These are phyloP conservation scores for Penicillium flavigenum DNA, from an alignment of 495 filamentous ascomycete genomes.

Conservation along the genomic window DNA sequence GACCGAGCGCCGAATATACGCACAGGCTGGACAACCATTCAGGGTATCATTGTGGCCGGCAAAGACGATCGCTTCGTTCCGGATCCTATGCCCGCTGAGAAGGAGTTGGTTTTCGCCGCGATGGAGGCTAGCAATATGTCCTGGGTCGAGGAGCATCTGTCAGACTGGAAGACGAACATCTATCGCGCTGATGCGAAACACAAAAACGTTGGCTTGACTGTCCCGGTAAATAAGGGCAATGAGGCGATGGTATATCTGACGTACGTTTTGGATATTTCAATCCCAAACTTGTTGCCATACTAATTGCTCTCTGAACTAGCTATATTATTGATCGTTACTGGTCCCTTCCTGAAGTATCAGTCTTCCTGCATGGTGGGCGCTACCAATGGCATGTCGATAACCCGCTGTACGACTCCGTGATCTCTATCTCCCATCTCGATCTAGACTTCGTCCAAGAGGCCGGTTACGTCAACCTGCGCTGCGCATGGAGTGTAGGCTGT, in stretches of 20 bases:
- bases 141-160: constrained; percentile 33
- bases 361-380: constrained; percentile 48
- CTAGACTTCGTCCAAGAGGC: constrained; percentile 25
- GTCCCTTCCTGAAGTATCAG: constrained; percentile 39
- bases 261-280: constrained; percentile 25
- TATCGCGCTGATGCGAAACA: constrained; percentile 50
- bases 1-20: constrained; percentile 12
- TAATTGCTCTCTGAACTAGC: constrained; percentile 9
- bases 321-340: constrained; percentile 51
- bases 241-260: constrained; percentile 65
- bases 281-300: background rate
- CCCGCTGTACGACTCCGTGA: constrained; percentile 43
- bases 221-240: constrained; percentile 57
- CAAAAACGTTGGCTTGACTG: constrained; percentile 33
- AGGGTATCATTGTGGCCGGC: background rate
- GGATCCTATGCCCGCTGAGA: constrained; percentile 8
- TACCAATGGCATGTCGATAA: constrained; percentile 57
- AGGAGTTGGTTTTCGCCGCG: constrained; percentile 31
- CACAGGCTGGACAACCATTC: background rate
- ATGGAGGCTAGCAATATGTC: constrained; percentile 28
- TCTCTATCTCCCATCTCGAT: constrained; percentile 29
- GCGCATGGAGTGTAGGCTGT: constrained; percentile 46
- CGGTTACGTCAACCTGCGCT: constrained; percentile 54
- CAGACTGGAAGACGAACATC: constrained; percentile 43
- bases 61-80: background rate